Percentiles rank a stretch among this genome's conserved stretches.
phyloP scores from a whole-genome alignment of 495 filamentous ascomycete genomes.

The Podospora bellae-mahoneyi region DNA sequence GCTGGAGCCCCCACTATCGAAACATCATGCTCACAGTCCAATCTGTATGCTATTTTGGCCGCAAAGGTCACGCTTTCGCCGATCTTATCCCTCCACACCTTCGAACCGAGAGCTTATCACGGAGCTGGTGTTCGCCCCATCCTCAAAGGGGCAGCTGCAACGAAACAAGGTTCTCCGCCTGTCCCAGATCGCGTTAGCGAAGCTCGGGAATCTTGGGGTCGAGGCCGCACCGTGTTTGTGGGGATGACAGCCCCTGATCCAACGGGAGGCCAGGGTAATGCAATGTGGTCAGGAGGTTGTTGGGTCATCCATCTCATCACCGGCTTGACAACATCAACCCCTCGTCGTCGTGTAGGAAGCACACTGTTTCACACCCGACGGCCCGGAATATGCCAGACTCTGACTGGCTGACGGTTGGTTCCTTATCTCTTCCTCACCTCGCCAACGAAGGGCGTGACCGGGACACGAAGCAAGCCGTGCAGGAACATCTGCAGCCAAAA shows the following conservation, averaged over 20 bases:
- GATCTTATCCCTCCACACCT: conserved; percentile 3
- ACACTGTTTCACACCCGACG: neutral
- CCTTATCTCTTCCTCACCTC: neutral
- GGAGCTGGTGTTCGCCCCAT: neutral
- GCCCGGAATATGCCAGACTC: neutral
- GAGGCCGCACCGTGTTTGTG: neutral
- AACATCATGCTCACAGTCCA: conserved; percentile 7
- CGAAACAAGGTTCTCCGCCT: conserved; percentile 1
- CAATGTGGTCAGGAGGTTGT: neutral
- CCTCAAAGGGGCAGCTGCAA: conserved; percentile 1
- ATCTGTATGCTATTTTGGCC: conserved; percentile 9
- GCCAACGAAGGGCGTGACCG: neutral
- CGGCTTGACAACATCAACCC: neutral
- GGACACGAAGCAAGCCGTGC: neutral
- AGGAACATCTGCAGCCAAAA: neutral
- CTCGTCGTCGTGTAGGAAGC: neutral
- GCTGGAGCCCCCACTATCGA: conserved; percentile 3
- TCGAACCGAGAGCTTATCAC: neutral
- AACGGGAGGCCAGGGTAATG: neutral
- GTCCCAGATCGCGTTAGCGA: conserved; percentile 12
- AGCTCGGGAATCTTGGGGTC: conserved; percentile 15
- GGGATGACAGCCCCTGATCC: conserved; percentile 7
- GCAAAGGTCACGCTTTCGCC: neutral
- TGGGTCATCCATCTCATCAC: neutral
- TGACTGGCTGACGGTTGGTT: neutral